Base-by-base conservation (phyloP, 2,329 filamentous ascomycete species). In the Pezicula rhizophila region DNA sequence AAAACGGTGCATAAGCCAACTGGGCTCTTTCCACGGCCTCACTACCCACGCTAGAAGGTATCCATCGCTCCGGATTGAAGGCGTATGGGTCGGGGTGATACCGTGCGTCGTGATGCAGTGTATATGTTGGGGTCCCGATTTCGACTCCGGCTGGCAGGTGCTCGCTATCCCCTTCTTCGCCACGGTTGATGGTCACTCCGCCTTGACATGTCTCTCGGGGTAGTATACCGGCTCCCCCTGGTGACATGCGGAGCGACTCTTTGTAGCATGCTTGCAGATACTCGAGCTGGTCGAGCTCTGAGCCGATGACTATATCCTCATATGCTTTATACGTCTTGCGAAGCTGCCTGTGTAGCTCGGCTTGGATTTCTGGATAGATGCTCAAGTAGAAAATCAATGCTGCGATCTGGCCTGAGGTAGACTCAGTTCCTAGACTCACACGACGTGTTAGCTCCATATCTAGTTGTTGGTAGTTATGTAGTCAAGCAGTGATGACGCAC, bases 51-150 rank as follows among this genome's bases (percentile, higher is more conserved):
- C 34, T 25, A 17, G 20, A 5, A 7, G 6, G 15, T 12, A 73
- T 66, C 72, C 71, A 74, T 23, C 71, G 65, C 55, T 74, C 70
- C 1, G 72, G 72, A 12, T 67, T 50, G 52, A 66, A 74, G 1
- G 52, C 46, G 46, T 65, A 63, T 2, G 71, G 66, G 26, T 66
- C 53, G 1, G 67, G 67, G 57, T 68, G 73, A 61, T 73, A 72
- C 12, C 61, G 48, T 3, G 65, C 56, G 48, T 72, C 66, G 25
- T 70, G 69, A 50, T 74, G 70, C 33, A 73, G 66, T 2, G 68
- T 65, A 60, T 70, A 74, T 14, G 66, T 64, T 1, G 70, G 68
- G 5, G 69, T 70, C 1, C 70, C 71, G 39, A 68, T 66, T 47
- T 70, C 64, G 11, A 67, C 68, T 10, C 71, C 71, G 18, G 61